A percentile compares a stretch with the other conserved stretches of the same genome.
These are phyloP conservation scores for Beverwykella pulmonaria DNA, from an alignment of 495 filamentous ascomycete species.

Conservation along the genomic window DNA sequence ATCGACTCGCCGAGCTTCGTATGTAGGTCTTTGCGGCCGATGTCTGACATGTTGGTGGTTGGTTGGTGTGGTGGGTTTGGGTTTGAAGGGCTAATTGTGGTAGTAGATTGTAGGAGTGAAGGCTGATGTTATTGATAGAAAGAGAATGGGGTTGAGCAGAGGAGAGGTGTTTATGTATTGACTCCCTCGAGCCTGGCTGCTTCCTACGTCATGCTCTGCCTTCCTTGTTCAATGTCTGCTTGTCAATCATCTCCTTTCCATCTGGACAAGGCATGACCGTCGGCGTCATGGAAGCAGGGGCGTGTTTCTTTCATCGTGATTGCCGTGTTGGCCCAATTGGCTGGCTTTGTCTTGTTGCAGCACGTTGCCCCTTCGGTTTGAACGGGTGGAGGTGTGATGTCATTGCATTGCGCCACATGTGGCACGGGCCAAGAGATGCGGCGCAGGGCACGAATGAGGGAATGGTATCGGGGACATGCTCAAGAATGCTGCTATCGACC, in stretches of 20 bases:
- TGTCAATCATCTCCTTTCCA: not conserved
- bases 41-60: constrained; percentile 67
- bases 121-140: constrained; percentile 9
- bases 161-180: constrained; percentile 14
- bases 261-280: not conserved
- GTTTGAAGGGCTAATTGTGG: constrained; percentile 29
- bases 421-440: not conserved
- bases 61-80: constrained; percentile 38
- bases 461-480: too few species aligned
- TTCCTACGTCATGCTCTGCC: constrained; percentile 1
- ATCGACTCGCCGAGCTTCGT: constrained; percentile 64
- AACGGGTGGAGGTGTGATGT: not conserved
- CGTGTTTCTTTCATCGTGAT: not conserved
- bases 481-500: too few species aligned
- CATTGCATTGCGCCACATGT: not conserved
- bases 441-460: not conserved
- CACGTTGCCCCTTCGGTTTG: not conserved
- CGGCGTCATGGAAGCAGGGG: not conserved
- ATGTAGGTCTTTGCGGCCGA: constrained; percentile 65
- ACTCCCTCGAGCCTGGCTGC: not conserved
- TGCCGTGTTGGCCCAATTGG: not conserved
- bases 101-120: constrained; percentile 15
- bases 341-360: not conserved
- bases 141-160: not conserved
- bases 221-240: not conserved